A percentile compares a stretch with the other conserved stretches of the same genome.
Conservation (phyloP, 1,284 basidiomycete genomes). For the Cryptococcus deneoformans region DNA sequence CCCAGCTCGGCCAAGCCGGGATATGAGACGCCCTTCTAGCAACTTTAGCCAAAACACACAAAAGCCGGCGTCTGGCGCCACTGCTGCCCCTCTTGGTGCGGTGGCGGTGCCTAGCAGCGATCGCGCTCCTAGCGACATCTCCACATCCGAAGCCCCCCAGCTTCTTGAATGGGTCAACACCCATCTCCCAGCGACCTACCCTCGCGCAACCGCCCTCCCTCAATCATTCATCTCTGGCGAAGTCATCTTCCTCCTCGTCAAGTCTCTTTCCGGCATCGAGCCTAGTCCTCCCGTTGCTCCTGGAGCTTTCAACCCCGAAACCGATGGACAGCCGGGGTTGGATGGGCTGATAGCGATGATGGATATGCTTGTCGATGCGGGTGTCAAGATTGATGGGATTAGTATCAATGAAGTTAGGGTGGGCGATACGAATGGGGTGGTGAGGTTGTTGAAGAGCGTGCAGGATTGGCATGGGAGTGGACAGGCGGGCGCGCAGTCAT, state of each 20-base stretch:
- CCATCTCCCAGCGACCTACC: slow-evolving; percentile 62
- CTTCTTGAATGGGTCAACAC: slow-evolving; percentile 84
- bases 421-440: slow-evolving; percentile 72
- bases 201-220: slow-evolving; percentile 59
- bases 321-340: slow-evolving; percentile 51
- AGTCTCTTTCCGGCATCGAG: slow-evolving; percentile 42
- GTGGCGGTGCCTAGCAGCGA: background rate
- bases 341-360: slow-evolving; percentile 84
- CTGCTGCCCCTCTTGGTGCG: background rate
- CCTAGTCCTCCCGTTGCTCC: slow-evolving; percentile 38
- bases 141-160: slow-evolving; percentile 46
- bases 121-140: slow-evolving; percentile 16
- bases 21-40: slow-evolving; percentile 41
- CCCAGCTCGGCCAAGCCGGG: slow-evolving; percentile 42
- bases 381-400: slow-evolving; percentile 79
- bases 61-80: background rate
- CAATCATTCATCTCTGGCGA: slow-evolving; percentile 51
- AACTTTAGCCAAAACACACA: slow-evolving; percentile 7
- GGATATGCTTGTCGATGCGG: slow-evolving; percentile 83
- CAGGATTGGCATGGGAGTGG: slow-evolving; percentile 20
- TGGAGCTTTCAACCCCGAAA: slow-evolving; percentile 37
- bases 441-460: slow-evolving; percentile 70
- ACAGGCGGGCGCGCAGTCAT: background rate
- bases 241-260: slow-evolving; percentile 50
- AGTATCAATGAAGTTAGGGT: slow-evolving; percentile 86